Percentiles rank a stretch among this genome's conserved stretches.
phyloP scores from a whole-genome alignment of 2,329 filamentous ascomycete genomes.

The Arachnopeziza araneosa region DNA sequence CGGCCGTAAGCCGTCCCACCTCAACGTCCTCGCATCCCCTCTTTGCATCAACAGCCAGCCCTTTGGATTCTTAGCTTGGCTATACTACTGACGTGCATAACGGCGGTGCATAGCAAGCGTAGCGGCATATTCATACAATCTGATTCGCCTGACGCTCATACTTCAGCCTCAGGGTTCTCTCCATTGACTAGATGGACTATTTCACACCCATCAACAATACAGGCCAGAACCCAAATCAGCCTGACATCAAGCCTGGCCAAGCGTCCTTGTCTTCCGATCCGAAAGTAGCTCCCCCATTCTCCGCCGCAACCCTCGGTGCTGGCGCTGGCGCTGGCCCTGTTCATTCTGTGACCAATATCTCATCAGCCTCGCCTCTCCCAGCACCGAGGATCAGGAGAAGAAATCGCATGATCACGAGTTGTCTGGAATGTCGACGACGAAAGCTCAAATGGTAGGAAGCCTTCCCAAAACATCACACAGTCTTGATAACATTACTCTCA shows the following conservation, averaged over 20 bases:
- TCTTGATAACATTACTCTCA: not conserved
- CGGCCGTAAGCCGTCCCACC: not conserved
- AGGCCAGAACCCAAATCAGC: not conserved
- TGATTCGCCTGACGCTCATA: not conserved
- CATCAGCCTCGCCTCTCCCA: not conserved
- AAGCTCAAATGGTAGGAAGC: constrained; percentile 60
- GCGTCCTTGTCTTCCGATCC: not conserved
- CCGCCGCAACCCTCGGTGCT: not conserved
- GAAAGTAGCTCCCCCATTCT: not conserved
- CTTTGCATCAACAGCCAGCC: not conserved
- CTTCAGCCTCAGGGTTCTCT: not conserved
- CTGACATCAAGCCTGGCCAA: not conserved
- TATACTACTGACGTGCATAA: not conserved
- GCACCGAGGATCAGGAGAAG: constrained; percentile 36
- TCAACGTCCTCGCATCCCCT: not conserved
- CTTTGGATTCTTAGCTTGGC: not conserved
- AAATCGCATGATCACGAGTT: constrained; percentile 63
- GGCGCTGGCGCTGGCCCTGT: too few species aligned
- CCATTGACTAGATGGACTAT: not conserved
- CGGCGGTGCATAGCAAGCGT: not conserved
- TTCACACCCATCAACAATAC: not conserved
- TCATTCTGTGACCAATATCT: not conserved
- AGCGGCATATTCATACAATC: not conserved
- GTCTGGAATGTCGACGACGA: constrained; percentile 64
- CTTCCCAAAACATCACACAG: not conserved